Base-by-base conservation (phyloP, 2,329 filamentous ascomycete genomes). In the Aspergillus terreus region DNA sequence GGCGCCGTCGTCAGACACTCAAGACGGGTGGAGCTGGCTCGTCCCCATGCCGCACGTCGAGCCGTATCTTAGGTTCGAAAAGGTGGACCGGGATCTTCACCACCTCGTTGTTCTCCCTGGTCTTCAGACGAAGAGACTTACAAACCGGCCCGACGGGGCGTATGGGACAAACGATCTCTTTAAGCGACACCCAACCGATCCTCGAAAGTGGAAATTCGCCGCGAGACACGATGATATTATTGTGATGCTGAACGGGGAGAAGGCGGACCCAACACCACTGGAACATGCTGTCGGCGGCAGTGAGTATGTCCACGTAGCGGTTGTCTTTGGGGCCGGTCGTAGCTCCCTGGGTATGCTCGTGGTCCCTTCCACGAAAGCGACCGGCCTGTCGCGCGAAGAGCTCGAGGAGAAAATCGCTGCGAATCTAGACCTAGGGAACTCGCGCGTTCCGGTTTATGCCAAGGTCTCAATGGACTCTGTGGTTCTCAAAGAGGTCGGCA, bases 11-110 rank as follows among this genome's bases (percentile, higher is more conserved):
- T 30, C 27, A 10, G 27, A 30, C 10, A 30, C 27, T 7, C 6
- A 30, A 30, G 27, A 30, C 7, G 27, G 27, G 27, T 87, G 84
- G 84, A 80, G 83, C 58, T 86, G 84, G 55, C 68, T 84, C 41
- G 69, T 77, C 4, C 67, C 74, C 1, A 61, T 75, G 7, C 64
- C 70, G 0, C 63, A 67, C 9, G 67, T 76, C 5, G 64, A 68
- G 14, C 69, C 72, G 0, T 78, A 70, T 49, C 64, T 82, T 4
- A 63, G 46, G 56, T 76, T 67, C 53, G 65, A 70, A 19, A 65
- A 68, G n/a, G 61, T 63, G n/a, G 65, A 63, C 7, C 64, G 63
- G 10, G 71, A 71, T 0, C 60, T 75, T 4, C 71, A 61, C 44
- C 73, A 76, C 41, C 71, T 65, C 6, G 63, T 71, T 33, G 65